These are phyloP conservation scores for Boechera divaricarpa DNA, from an alignment of 345 rosid genomes.

Conservation along the genomic window DNA sequence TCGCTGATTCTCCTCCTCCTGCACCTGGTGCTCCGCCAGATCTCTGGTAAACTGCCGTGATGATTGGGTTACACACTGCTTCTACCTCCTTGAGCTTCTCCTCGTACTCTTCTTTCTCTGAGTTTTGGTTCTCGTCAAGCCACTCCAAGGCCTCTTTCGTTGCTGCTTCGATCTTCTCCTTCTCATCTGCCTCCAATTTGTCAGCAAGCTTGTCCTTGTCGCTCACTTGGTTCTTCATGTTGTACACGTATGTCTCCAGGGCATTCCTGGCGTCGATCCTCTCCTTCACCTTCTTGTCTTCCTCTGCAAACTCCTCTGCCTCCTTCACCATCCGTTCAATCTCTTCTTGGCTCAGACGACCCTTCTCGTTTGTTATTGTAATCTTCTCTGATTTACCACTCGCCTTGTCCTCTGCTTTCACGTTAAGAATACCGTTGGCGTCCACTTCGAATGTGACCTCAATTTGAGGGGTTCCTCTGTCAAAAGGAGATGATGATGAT, in stretches of 20 bases:
- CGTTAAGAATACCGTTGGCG: conserved; percentile 47
- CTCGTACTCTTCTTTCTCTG: conserved; percentile 89
- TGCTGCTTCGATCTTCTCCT: conserved; percentile 82
- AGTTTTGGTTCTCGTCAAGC: conserved; percentile 89
- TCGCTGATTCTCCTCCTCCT: conserved; percentile 37
- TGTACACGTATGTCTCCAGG: conserved; percentile 83
- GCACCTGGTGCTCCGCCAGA: conserved; percentile 82
- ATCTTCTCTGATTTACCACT: conserved; percentile 47
- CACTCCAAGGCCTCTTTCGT: conserved; percentile 94
- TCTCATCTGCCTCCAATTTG: conserved; percentile 87
- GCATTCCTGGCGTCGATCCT: conserved; percentile 87
- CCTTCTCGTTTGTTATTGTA: conserved; percentile 44
- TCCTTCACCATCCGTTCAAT: conserved; percentile 46
- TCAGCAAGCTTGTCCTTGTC: conserved; percentile 97
- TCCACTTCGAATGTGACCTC: conserved; percentile 51
- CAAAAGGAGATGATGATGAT: background rate
- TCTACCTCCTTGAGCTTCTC: conserved; percentile 97
- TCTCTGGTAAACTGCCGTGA: conserved; percentile 84
- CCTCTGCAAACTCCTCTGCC: conserved; percentile 49
- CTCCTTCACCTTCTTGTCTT: conserved; percentile 49
- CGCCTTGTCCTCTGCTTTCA: conserved; percentile 51
- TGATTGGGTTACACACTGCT: conserved; percentile 94
- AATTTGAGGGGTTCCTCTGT: conserved; percentile 47
- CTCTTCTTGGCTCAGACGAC: conserved; percentile 44
- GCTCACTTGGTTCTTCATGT: conserved; percentile 93